Evolutionary conservation across 495 filamentous ascomycete genomes (phyloP).

Genomic region (Xylaria telfairii): DNA sequence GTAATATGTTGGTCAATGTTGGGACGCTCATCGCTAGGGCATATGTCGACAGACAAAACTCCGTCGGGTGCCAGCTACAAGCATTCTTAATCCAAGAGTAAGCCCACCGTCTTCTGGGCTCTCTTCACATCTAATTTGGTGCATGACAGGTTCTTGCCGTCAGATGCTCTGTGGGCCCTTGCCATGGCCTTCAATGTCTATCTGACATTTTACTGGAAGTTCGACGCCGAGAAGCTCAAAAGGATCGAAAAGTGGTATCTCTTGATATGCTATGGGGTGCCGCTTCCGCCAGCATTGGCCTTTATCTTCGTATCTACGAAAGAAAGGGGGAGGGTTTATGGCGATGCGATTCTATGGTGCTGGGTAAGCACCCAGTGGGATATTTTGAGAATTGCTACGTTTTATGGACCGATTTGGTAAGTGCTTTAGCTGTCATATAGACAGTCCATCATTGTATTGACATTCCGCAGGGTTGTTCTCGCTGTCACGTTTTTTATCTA

Average conservation of each 20-base stretch:
- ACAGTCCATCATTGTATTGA: slow-evolving; percentile 22
- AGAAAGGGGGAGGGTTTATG: slow-evolving; percentile 66
- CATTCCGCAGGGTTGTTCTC: slow-evolving; percentile 62
- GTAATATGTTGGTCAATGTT: slow-evolving; percentile 81
- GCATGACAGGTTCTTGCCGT: slow-evolving; percentile 70
- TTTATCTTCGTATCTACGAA: slow-evolving; percentile 68
- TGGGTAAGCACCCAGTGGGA: slow-evolving; percentile 75
- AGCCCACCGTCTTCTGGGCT: slow-evolving; percentile 28
- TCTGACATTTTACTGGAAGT: slow-evolving; percentile 82
- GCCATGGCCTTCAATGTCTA: slow-evolving; percentile 91
- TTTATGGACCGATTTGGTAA: slow-evolving; percentile 87
- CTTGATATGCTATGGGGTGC: slow-evolving; percentile 74
- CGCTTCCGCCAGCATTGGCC: slow-evolving; percentile 70
- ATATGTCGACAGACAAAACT: slow-evolving; percentile 54
- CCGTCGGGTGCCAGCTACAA: slow-evolving; percentile 74
- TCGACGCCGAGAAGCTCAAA: slow-evolving; percentile 69
- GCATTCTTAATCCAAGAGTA: slow-evolving; percentile 77
- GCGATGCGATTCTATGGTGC: slow-evolving; percentile 84
- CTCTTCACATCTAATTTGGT: slow-evolving; percentile 25
- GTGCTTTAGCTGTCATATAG: slow-evolving; percentile 15
- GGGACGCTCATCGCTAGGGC: slow-evolving; percentile 75
- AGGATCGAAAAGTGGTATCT: slow-evolving; percentile 76
- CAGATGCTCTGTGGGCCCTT: slow-evolving; percentile 80
- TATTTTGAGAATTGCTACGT: slow-evolving; percentile 73
- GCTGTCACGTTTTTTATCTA: slow-evolving; percentile 76